Evolutionary conservation across 2,329 filamentous ascomycete genomes (phyloP).

Genomic region (Claviceps sorghi): DNA sequence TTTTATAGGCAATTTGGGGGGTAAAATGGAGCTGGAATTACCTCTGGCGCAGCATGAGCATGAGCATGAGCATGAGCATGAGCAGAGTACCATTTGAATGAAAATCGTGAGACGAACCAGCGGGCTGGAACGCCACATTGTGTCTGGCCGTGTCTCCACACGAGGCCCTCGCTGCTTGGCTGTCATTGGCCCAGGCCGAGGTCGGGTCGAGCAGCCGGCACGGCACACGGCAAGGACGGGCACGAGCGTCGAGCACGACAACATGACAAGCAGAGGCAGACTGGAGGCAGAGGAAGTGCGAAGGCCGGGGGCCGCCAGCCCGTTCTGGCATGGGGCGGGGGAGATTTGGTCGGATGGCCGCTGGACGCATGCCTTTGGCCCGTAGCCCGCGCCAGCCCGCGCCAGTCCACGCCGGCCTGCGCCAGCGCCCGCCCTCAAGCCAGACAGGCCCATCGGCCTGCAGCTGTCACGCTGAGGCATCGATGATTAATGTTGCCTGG

Average conservation of each 20-base stretch:
- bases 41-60: no score
- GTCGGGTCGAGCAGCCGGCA: background rate
- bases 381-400: no score
- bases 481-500: no score
- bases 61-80: no score
- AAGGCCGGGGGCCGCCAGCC: background rate
- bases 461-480: no score
- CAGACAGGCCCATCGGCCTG: background rate
- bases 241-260: no score
- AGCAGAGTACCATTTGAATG: background rate
- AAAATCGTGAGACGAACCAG: background rate
- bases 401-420: background rate
- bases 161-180: background rate
- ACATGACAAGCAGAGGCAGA: no score
- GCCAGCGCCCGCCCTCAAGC: background rate
- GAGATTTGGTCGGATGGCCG: background rate
- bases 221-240: no score
- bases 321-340: conserved; percentile 1
- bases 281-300: no score
- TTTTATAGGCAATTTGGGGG: no score
- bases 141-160: no score
- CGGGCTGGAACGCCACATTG: background rate
- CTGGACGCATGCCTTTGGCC: background rate
- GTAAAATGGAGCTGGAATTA: background rate
- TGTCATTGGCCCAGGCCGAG: background rate